These are phyloP conservation scores for Neonectria coccinea DNA, from an alignment of 2,329 filamentous ascomycete species.

Conservation along the genomic window DNA sequence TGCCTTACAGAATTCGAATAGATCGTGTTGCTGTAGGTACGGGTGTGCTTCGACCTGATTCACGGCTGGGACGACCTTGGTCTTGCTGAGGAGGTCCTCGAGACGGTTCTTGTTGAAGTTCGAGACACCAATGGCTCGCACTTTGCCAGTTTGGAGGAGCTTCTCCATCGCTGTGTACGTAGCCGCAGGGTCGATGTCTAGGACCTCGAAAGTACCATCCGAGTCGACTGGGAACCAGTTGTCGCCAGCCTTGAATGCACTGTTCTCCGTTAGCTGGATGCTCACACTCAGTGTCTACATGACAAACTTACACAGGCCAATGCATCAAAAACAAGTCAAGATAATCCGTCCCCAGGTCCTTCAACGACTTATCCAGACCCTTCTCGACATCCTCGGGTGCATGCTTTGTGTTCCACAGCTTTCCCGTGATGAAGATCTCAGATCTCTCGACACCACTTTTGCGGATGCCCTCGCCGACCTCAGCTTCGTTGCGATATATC, in stretches of 20 bases:
- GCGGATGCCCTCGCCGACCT: conserved; percentile 55
- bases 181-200: conserved; percentile 60
- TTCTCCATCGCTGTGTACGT: conserved; percentile 56
- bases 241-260: conserved; percentile 66
- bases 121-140: conserved; percentile 61
- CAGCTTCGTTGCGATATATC: conserved; percentile 57
- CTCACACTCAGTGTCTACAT: not conserved
- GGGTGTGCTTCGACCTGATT: conserved; percentile 80
- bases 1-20: conserved; percentile 67
- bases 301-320: conserved; percentile 20
- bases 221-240: conserved; percentile 57
- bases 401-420: conserved; percentile 71
- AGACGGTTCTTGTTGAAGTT: conserved; percentile 60
- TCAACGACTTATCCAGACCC: conserved; percentile 59
- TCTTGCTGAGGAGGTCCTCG: conserved; percentile 59
- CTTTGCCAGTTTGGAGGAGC: conserved; percentile 53
- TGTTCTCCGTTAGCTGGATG: conserved; percentile 23
- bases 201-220: conserved; percentile 74
- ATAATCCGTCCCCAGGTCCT: conserved; percentile 62
- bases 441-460: conserved; percentile 53
- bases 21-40: conserved; percentile 70
- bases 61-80: conserved; percentile 68
- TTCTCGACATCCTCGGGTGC: conserved; percentile 59
- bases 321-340: conserved; percentile 52
- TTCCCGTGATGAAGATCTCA: conserved; percentile 66